Evolutionary conservation across 2,329 filamentous ascomycete species (phyloP).

Genomic region (Xylaria digitata): DNA sequence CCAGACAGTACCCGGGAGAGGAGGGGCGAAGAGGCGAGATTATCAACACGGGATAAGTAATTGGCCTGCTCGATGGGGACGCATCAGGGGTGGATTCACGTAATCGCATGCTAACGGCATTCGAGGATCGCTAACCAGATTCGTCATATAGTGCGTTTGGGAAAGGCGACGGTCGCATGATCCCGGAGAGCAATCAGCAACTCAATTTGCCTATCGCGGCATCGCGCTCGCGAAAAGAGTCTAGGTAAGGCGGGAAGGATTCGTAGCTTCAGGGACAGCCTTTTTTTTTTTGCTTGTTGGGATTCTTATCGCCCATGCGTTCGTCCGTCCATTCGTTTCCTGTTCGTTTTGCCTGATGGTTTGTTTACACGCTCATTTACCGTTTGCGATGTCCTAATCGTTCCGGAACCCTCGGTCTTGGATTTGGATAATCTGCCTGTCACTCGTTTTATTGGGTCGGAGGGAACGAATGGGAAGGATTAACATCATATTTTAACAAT

Average conservation of each 20-base stretch:
- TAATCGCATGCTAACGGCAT: conserved; percentile 5
- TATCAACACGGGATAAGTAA: conserved; percentile 6
- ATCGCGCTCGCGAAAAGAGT: not conserved
- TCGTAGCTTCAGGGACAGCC: conserved; percentile 1
- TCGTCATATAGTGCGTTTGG: not conserved
- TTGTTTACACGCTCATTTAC: not conserved
- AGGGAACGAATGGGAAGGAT: not conserved
- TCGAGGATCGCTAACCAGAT: conserved; percentile 3
- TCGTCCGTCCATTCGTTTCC: not conserved
- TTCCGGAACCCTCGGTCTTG: not conserved
- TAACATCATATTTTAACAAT: conserved; percentile 4
- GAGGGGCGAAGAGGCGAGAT: conserved; percentile 6
- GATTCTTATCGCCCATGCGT: not conserved
- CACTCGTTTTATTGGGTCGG: not conserved
- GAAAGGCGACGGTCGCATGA: conserved; percentile 1
- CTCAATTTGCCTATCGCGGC: not conserved
- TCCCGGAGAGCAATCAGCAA: not conserved
- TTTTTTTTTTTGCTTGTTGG: not conserved
- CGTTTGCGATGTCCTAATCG: not conserved
- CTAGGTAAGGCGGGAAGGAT: conserved; percentile 1
- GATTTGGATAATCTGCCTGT: not conserved
- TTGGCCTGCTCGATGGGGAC: conserved; percentile 5
- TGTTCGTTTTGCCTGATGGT: not conserved
- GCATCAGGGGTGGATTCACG: not conserved
- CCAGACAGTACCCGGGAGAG: not conserved